Evolutionary conservation across 73 alveolate species (phyloP).

Genomic region (Paraurostyla sp.): DNA sequence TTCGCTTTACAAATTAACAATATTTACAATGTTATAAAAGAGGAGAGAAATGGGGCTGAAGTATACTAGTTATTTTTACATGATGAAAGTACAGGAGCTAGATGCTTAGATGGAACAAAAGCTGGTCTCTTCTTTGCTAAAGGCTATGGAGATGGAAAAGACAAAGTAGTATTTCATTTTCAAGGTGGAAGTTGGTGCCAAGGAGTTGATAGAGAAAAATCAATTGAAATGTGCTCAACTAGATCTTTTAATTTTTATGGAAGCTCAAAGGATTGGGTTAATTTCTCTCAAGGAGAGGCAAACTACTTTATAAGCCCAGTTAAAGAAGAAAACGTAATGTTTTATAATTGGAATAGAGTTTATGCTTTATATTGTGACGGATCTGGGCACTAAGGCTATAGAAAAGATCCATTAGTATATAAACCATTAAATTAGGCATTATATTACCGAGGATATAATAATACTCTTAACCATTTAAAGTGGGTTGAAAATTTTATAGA

Average conservation of each 20-base stretch:
- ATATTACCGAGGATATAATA: conserved; percentile 9
- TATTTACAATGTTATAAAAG: too few relatives aligned
- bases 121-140: neutral
- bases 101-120: conserved; percentile 7
- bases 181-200: conserved; percentile 33
- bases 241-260: neutral
- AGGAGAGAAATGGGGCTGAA: too few relatives aligned
- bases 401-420: neutral
- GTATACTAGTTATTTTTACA: too few relatives aligned
- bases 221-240: neutral
- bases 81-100: neutral
- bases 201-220: neutral
- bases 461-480: neutral
- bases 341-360: conserved; percentile 40
- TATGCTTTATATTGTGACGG: conserved; percentile 28
- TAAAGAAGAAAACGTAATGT: neutral
- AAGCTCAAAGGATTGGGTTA: neutral
- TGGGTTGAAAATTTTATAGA: neutral
- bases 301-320: neutral
- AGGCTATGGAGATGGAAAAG: conserved; percentile 7
- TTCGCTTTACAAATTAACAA: too few relatives aligned
- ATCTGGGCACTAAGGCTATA: conserved; percentile 40
- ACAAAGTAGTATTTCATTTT: neutral
- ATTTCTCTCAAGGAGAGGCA: neutral
- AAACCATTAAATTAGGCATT: neutral